These are phyloP conservation scores for Penicillium sp. DNA, from an alignment of 2,329 filamentous ascomycete genomes.

Conservation along the genomic window DNA sequence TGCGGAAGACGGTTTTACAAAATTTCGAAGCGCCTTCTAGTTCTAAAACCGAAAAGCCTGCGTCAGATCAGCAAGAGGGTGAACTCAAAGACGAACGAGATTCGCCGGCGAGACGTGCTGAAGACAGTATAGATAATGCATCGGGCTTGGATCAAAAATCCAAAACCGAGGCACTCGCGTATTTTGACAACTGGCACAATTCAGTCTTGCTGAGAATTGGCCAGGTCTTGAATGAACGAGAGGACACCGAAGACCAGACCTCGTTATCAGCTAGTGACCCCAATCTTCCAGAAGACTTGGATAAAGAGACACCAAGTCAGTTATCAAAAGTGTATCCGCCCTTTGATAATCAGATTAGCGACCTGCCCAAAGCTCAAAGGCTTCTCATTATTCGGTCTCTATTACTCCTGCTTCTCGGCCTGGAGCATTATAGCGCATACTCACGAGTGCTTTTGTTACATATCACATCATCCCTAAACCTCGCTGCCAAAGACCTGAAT, in stretches of 20 bases:
- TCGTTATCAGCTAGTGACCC: neutral
- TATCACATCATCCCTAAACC: conserved; percentile 65
- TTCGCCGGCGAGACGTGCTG: neutral
- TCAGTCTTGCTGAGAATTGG: conserved; percentile 66
- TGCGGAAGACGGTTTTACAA: conserved; percentile 36
- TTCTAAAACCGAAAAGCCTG: conserved; percentile 19
- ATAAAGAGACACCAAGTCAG: conserved; percentile 23
- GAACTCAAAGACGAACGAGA: neutral
- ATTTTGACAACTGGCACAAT: conserved; percentile 78
- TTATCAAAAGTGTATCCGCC: conserved; percentile 52
- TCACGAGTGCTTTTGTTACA: conserved; percentile 68
- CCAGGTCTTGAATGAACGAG: conserved; percentile 57
- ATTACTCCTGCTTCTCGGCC: conserved; percentile 67
- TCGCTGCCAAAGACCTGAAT: conserved; percentile 61
- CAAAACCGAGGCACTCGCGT: conserved; percentile 56
- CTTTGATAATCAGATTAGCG: conserved; percentile 53
- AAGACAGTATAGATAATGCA: neutral
- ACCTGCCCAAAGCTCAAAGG: conserved; percentile 40
- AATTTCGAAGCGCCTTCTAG: conserved; percentile 29
- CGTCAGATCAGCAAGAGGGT: conserved; percentile 26
- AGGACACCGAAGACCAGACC: conserved; percentile 42
- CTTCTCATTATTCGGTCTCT: conserved; percentile 68
- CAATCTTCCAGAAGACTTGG: conserved; percentile 18
- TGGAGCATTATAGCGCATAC: conserved; percentile 73
- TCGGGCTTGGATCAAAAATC: conserved; percentile 7